Conservation (phyloP, 306 rosid genomes). For the Ziziphus jujuba region DNA sequence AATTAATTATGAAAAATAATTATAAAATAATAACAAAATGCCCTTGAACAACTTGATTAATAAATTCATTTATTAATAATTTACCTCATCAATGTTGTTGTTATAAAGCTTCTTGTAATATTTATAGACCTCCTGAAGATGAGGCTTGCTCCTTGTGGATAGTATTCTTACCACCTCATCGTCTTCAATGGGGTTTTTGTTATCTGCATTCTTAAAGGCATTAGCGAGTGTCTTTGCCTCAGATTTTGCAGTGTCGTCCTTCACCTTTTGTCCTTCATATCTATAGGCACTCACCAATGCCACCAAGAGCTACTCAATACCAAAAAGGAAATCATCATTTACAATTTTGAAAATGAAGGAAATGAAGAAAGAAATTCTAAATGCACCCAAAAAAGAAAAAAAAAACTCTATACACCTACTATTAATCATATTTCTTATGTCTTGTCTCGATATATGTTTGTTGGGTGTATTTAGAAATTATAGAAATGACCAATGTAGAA, state of each 20-base stretch:
- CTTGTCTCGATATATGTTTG: no score
- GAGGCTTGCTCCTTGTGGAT: constrained; percentile 79
- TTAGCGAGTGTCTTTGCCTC: constrained; percentile 57
- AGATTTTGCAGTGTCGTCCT: constrained; percentile 57
- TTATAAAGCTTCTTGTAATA: constrained; percentile 65
- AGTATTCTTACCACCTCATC: constrained; percentile 73
- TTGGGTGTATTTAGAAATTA: no score
- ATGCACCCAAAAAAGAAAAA: not conserved
- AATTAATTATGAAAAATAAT: no score
- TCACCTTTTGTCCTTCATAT: constrained; percentile 79
- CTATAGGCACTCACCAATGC: constrained; percentile 87
- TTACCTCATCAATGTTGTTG: constrained; percentile 77
- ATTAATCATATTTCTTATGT: no score
- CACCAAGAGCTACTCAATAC: constrained; percentile 65
- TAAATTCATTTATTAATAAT: constrained; percentile 24
- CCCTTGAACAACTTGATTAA: not conserved
- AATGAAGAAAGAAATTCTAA: not conserved
- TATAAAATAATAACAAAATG: no score
- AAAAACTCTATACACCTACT: not conserved
- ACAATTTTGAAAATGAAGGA: not conserved
- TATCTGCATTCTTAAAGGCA: constrained; percentile 51
- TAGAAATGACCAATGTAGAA: no score
- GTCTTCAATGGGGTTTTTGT: constrained; percentile 48
- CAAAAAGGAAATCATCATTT: not conserved
- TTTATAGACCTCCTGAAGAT: constrained; percentile 54